Evolutionary conservation across 352 stramenopile species (phyloP).

Genomic region (Phytopythium boreale): DNA sequence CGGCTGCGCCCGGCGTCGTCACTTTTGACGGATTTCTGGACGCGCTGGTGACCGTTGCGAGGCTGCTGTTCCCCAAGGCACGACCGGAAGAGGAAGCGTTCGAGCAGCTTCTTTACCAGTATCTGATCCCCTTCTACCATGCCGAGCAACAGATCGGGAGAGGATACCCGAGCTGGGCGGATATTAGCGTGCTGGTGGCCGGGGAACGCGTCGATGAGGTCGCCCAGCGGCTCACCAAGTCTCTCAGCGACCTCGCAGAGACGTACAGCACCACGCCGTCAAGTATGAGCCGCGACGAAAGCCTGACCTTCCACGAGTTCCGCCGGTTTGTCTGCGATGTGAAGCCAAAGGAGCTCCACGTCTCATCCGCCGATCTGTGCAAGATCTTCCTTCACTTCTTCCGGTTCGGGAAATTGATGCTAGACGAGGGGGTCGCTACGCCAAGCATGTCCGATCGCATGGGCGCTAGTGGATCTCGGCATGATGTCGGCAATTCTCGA

Average conservation of each 20-base stretch:
- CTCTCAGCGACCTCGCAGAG: constrained; percentile 34
- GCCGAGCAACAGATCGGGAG: constrained; percentile 16
- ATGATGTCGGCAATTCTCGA: background rate
- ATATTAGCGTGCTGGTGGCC: constrained; percentile 33
- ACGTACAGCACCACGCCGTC: background rate
- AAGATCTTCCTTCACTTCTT: constrained; percentile 60
- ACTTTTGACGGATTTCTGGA: constrained; percentile 64
- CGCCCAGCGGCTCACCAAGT: constrained; percentile 37
- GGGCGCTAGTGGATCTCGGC: background rate
- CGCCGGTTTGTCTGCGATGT: constrained; percentile 45
- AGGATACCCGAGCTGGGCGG: constrained; percentile 24
- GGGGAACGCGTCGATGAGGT: constrained; percentile 25
- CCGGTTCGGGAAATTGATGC: constrained; percentile 18
- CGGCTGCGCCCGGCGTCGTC: constrained; percentile 10
- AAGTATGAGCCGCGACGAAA: background rate
- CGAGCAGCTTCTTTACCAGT: constrained; percentile 27
- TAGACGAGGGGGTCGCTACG: constrained; percentile 1
- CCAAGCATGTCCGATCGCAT: background rate
- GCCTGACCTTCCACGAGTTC: constrained; percentile 50
- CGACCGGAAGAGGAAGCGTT: constrained; percentile 32
- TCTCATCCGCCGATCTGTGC: constrained; percentile 42
- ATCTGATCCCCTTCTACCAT: constrained; percentile 41
- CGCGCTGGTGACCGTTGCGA: constrained; percentile 47
- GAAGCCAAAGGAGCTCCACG: constrained; percentile 33
- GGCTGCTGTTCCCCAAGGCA: constrained; percentile 33